phyloP scores from a whole-genome alignment of 495 filamentous ascomycete species.

The Collariella sp. region DNA sequence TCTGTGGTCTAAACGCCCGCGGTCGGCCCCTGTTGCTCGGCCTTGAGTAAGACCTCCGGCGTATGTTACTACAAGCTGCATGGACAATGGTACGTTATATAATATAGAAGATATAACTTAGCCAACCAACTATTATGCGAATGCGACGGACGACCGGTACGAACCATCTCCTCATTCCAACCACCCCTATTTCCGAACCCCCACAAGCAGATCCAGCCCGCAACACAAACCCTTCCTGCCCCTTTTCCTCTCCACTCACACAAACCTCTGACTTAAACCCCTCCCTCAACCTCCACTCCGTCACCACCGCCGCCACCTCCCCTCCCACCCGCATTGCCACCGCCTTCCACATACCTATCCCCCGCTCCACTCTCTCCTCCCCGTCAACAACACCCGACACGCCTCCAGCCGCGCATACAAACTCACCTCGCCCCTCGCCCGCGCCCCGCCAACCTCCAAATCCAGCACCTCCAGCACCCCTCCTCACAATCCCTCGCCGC shows the following conservation, averaged over 20 bases:
- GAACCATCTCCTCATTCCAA: no score
- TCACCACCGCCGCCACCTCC: slow-evolving; percentile 3
- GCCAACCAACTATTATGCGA: no score
- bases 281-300: slow-evolving; percentile 15
- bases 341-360: neutral
- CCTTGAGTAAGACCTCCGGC: no score
- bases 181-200: no score
- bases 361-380: slow-evolving; percentile 23
- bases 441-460: slow-evolving; percentile 5
- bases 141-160: no score
- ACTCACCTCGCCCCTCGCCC: slow-evolving; percentile 13
- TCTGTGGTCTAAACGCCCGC: no score
- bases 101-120: no score
- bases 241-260: neutral
- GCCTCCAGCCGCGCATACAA: slow-evolving; percentile 27
- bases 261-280: neutral
- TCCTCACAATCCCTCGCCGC: slow-evolving; percentile 32
- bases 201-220: no score
- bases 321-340: neutral
- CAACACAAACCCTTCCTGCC: no score
- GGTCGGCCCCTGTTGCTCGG: no score
- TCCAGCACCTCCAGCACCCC: slow-evolving; percentile 35
- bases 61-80: no score
- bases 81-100: no score
- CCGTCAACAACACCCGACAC: slow-evolving; percentile 25